Base-by-base conservation (phyloP, 129 eudicot genomes). In the Scalesia atractyloides region DNA sequence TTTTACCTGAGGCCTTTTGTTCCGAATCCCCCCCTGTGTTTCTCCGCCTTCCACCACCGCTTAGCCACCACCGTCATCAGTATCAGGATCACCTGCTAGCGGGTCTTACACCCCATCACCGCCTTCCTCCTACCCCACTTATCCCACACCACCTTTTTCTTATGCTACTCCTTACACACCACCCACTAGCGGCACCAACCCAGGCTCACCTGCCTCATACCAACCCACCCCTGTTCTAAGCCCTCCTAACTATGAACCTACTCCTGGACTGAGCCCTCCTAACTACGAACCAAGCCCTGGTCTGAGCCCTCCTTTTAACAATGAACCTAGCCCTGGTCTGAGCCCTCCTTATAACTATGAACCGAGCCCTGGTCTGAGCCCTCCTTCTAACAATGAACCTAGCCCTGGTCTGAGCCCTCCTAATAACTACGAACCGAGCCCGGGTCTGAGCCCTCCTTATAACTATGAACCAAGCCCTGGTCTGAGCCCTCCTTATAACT, bases 71-170 rank as follows among this genome's bases (percentile, higher is more conserved):
- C 73, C 77, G n/a, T 3, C 61, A 34, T 46, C 71, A 11, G 51
- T 19, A n/a, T 50, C 58, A 0, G 76, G 52, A 33, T 56, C 79
- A 9, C 76, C 81, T 3, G 7, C 63, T 22, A 16, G 12, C 4
- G 83, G 84, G 33, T 64, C 72, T 13, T 36, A 59, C 34, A 44
- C 61, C 39, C 77, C 80, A 54, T 51, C 84, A 54, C 82, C 83
- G 1, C 74, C 78, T 13, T 58, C 85, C 59, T 78, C 93, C 46
- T 60, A 71, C 70, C 86, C 86, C 59, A 69, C 86, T 82, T 86
- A 1, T 79, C 82, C 89, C 2, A 82, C 88, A 24, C 82, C 87
- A 10, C 53, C 68, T 30, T 64, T 70, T 22, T 69, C 86, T 46
- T 73, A 73, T 62, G 64, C 73, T 64, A 84, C 86, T 43, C 83